A percentile compares a stretch with the other conserved stretches of the same genome.
Conservation (phyloP, 1,284 basidiomycete species). For the Malassezia japonica region DNA sequence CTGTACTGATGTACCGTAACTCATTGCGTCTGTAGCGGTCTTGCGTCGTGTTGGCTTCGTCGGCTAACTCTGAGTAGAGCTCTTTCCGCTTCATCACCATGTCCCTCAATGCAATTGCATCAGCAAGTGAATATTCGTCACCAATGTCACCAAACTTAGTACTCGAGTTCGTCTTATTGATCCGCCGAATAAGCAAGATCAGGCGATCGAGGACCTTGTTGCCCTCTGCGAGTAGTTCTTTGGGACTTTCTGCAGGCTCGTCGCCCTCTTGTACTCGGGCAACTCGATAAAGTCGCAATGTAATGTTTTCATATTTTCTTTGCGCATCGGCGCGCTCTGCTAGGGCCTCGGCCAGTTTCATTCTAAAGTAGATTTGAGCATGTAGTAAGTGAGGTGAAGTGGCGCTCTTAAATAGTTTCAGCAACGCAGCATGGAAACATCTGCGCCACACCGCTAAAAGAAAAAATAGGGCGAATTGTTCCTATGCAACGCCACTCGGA, state of each 20-base stretch:
- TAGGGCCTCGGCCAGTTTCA: constrained; percentile 1
- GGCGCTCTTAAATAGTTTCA: no score
- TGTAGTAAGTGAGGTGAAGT: no score
- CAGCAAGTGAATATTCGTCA: not conserved
- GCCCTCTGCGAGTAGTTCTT: not conserved
- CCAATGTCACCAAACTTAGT: not conserved
- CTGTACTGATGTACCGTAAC: not conserved
- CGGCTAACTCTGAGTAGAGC: constrained; percentile 1
- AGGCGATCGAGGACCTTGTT: not conserved
- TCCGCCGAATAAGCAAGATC: not conserved
- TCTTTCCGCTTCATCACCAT: not conserved
- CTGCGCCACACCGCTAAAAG: no score
- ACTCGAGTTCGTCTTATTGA: not conserved
- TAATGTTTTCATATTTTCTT: not conserved
- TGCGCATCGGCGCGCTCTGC: constrained; percentile 4
- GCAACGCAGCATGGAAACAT: no score
- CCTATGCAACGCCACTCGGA: no score
- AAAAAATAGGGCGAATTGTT: no score
- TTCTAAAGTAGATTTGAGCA: not conserved
- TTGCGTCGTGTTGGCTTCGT: not conserved
- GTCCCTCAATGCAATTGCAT: constrained; percentile 1
- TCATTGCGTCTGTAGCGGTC: not conserved
- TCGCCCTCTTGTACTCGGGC: constrained; percentile 1
- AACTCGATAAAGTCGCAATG: not conserved
- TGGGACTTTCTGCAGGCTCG: not conserved